Conservation (phyloP, 2,329 filamentous ascomycete genomes). For the Harringtonia aguacate region DNA sequence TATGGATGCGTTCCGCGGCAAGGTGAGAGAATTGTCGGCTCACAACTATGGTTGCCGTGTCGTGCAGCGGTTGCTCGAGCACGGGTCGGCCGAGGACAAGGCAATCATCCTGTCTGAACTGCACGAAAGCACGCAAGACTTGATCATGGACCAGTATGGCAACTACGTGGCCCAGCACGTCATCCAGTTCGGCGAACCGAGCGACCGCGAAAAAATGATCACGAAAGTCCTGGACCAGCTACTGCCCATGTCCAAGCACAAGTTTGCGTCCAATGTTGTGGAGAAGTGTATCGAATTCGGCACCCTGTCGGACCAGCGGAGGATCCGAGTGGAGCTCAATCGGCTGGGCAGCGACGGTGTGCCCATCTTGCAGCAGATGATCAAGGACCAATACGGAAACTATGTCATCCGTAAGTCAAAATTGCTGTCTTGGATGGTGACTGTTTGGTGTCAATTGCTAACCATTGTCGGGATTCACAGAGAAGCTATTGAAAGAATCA, state of each 20-base stretch:
- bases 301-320: constrained; percentile 54
- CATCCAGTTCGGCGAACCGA: constrained; percentile 63
- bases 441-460: background rate
- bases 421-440: too few relatives aligned
- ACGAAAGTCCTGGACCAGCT: constrained; percentile 61
- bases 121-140: constrained; percentile 55
- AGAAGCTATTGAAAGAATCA: constrained; percentile 64
- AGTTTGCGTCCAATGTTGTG: constrained; percentile 94
- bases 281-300: constrained; percentile 80
- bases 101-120: constrained; percentile 67
- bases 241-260: constrained; percentile 76
- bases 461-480: constrained; percentile 30
- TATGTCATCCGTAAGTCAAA: constrained; percentile 89
- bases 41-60: constrained; percentile 88
- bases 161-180: constrained; percentile 97
- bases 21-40: constrained; percentile 62
- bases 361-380: constrained; percentile 61
- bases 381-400: constrained; percentile 88
- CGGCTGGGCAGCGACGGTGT: constrained; percentile 52
- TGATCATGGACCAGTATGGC: constrained; percentile 82
- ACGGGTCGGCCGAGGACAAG: constrained; percentile 63
- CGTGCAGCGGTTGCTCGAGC: constrained; percentile 82
- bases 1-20: constrained; percentile 66
- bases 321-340: constrained; percentile 56
- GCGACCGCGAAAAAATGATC: constrained; percentile 66